Conservation (phyloP, 2,329 filamentous ascomycete species). For the Neonectria coccinea region DNA sequence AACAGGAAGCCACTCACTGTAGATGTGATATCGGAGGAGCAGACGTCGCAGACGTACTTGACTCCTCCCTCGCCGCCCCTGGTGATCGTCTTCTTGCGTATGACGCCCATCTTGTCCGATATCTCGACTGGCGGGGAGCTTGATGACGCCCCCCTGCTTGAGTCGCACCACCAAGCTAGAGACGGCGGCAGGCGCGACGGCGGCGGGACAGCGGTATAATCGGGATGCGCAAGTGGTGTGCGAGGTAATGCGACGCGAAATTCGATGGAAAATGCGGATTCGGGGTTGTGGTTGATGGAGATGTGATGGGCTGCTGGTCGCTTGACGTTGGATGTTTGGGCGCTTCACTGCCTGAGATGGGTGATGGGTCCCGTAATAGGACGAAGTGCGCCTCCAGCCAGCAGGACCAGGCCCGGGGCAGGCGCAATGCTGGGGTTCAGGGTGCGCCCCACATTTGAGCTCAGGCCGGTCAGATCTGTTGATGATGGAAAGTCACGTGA, state of each 20-base stretch:
- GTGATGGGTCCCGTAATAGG: conserved; percentile 34
- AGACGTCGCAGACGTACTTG: conserved; percentile 98
- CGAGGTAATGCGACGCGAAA: conserved; percentile 38
- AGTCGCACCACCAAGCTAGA: conserved; percentile 31
- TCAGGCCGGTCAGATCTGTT: conserved; percentile 10
- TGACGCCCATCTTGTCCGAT: conserved; percentile 80
- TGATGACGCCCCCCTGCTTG: conserved; percentile 44
- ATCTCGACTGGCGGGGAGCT: conserved; percentile 43
- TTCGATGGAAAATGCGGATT: conserved; percentile 47
- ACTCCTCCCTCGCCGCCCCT: conserved; percentile 88
- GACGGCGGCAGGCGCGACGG: conserved; percentile 33
- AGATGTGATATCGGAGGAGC: conserved; percentile 95
- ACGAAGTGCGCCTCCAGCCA: conserved; percentile 25
- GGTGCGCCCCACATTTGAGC: conserved; percentile 7
- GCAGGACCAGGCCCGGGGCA: conserved; percentile 16
- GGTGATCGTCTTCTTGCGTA: conserved; percentile 92
- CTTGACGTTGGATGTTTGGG: conserved; percentile 43
- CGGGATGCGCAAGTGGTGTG: conserved; percentile 34
- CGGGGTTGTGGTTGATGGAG: conserved; percentile 45
- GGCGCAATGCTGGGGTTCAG: conserved; percentile 23
- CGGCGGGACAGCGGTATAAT: conserved; percentile 28
- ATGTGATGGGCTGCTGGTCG: conserved; percentile 38
- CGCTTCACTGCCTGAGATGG: conserved; percentile 38
- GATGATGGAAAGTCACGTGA: conserved; percentile 15
- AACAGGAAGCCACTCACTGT: conserved; percentile 72